Evolutionary conservation across 257 asterid genomes (phyloP).

Genomic region (Ilex aquifolium): DNA sequence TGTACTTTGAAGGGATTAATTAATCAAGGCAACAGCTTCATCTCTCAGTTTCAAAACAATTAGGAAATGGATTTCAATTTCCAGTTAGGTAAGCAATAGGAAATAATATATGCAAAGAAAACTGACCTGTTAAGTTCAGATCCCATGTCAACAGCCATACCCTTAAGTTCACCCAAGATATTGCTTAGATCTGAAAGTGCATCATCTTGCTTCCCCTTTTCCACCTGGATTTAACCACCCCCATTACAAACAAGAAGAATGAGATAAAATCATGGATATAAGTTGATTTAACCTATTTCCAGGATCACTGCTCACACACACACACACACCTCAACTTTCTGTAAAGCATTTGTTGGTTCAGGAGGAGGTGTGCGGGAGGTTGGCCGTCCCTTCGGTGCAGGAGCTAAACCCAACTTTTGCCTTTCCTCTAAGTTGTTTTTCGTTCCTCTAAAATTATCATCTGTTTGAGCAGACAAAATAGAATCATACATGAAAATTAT

Average conservation of each 20-base stretch:
- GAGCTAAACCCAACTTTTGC: constrained; percentile 59
- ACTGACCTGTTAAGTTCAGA: constrained; percentile 60
- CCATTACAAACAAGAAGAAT: neutral
- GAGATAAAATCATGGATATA: neutral
- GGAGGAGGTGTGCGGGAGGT: constrained; percentile 55
- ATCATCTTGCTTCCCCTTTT: constrained; percentile 88
- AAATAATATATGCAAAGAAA: neutral
- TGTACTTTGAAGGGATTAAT: too few species aligned
- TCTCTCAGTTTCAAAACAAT: too few species aligned
- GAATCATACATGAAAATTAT: neutral
- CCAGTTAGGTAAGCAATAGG: neutral
- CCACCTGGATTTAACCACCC: constrained; percentile 31
- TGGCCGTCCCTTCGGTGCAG: constrained; percentile 31
- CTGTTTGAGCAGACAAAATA: constrained; percentile 28
- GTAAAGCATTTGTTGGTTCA: constrained; percentile 69
- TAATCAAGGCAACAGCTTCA: too few species aligned
- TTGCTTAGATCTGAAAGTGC: constrained; percentile 63
- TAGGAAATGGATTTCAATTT: too few species aligned
- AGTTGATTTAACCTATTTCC: too few species aligned
- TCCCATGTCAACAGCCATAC: constrained; percentile 91
- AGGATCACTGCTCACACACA: neutral
- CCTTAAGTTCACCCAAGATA: constrained; percentile 78
- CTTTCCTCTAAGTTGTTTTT: constrained; percentile 49
- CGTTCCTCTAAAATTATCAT: constrained; percentile 44
- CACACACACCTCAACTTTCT: constrained; percentile 64